Base-by-base conservation (phyloP, 2,329 filamentous ascomycete genomes). In the Sporothrix pseudoabietina region DNA sequence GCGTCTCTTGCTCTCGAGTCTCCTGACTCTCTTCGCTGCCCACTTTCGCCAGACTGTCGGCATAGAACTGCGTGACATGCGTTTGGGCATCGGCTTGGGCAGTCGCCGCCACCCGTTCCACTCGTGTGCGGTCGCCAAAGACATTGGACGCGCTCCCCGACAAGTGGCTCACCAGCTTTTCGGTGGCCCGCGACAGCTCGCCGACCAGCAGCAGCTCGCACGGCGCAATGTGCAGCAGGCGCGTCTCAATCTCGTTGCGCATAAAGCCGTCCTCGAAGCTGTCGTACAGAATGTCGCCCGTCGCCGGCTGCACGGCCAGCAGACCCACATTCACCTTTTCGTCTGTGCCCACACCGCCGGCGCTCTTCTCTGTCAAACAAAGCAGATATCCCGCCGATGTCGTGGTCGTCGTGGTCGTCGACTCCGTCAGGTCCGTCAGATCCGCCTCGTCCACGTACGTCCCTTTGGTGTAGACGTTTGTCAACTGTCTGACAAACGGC, bases 241-340 rank as follows among this genome's bases (percentile, higher is more conserved):
- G 86, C 0, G 96, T 99, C 83, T 99, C 96, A 47, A 99, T 92
- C 80, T 99, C 96, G 78, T 91, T 94, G 68, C 96, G 88, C 95
- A 99, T 97, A 82, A 98, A 98, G 1, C 95, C 94, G 79, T 99
- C 96, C 77, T 98, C 94, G 78, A 99, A 99, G 74, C 91, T 90
- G 79, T 99, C 96, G 78, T 98, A 97, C 72, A 98, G 92, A 77
- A 99, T 94, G 80, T 98, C 95, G 72, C 96, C 96, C 0, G 96
- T 99, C 0, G 94, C 92, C 9, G 96, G 96, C 78, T 99, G 96
- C 4, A 99, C 96, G 35, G 96, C 96, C 30, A 99, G 86, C 73
- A 99, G 89, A 1, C 96, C 96, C 32, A 98, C 91, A 72, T 96
- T 89, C 0, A 98, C 95, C 79, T 93, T 97, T 80, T 99, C 96